Evolutionary conservation across 345 rosid genomes (phyloP).

Genomic region (Euclidium syriacum): DNA sequence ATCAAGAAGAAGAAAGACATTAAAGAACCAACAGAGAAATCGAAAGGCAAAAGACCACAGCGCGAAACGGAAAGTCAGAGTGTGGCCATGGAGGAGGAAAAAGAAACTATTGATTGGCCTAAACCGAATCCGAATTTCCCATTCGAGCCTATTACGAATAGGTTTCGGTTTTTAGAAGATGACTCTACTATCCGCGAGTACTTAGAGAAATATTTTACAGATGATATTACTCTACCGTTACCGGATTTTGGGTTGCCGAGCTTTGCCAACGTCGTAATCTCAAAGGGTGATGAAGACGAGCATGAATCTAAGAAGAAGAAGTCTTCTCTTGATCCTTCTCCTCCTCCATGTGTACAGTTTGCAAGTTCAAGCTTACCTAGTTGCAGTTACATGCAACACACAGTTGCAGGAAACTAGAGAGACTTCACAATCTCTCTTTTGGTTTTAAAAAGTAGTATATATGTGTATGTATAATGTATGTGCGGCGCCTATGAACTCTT

Average conservation of each 20-base stretch:
- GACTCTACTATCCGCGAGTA: slow-evolving; percentile 34
- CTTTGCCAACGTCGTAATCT: slow-evolving; percentile 29
- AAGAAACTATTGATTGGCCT: slow-evolving; percentile 29
- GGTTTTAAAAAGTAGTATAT: background rate
- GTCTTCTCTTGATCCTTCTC: slow-evolving; percentile 17
- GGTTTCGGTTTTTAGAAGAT: slow-evolving; percentile 30
- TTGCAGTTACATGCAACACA: slow-evolving; percentile 14
- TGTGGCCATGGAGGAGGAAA: background rate
- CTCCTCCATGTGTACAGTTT: slow-evolving; percentile 11
- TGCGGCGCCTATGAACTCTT: too few species aligned
- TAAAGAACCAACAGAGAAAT: background rate
- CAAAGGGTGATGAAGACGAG: slow-evolving; percentile 9
- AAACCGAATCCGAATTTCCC: slow-evolving; percentile 44
- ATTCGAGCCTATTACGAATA: slow-evolving; percentile 43
- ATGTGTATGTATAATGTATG: background rate
- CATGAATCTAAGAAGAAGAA: slow-evolving; percentile 6
- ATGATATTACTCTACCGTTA: slow-evolving; percentile 22
- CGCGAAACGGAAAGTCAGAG: slow-evolving; percentile 10
- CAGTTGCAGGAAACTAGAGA: slow-evolving; percentile 13
- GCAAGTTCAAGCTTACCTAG: slow-evolving; percentile 24
- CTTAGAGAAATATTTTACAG: slow-evolving; percentile 33
- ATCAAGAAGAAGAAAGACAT: slow-evolving; percentile 9
- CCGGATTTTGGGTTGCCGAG: slow-evolving; percentile 36
- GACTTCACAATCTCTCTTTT: background rate
- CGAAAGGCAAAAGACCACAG: background rate